Evolutionary conservation across 2,329 filamentous ascomycete genomes (phyloP), one percentile per base, ranked within the genome.

Genomic region (Neonectria coccinea): DNA sequence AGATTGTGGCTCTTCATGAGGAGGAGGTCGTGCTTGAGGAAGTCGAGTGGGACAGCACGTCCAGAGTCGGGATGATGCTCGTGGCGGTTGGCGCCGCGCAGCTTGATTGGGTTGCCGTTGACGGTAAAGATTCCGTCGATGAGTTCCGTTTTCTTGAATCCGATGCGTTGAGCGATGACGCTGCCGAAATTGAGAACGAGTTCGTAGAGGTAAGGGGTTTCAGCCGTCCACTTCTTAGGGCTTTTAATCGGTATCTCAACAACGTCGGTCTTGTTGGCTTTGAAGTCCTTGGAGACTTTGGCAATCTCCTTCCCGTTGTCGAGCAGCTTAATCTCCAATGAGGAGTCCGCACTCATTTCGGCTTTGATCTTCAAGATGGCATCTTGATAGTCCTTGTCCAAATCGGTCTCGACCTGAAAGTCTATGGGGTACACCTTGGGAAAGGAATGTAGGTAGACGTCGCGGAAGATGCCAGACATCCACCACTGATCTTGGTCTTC

Each of bases 401-500:
- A 79, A 5, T 85, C 69, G 0, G 89, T 88, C 44, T 83, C 80
- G 9, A 89, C 75, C 54, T 84, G 83, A 27, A 90, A 81, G 68
- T 91, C 86, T 47, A 89, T 78, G 39, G 88, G 83, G 52, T 83
- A 78, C 31, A 78, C 73, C n/a, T 79, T 75, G 0, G 88, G 85
- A 61, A 92, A 91, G 0, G 85, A 85, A 29, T 91, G 80, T 10
- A 93, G 78, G 63, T 85, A 87, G 0, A 93, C 90, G 64, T 92
- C 89, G 44, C 91, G 83, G 70, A 92, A 92, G 64, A 92, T 92
- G 0, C 68, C 66, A 11, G 66, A 68, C 0, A 91, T 76, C 86
- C 88, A 89, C 89, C 90, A 92, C 76, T 91, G 88, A 71, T 92
- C 89, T 67, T 86, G 89, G 65, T 92, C 90, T 72, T 93, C 91